Base-by-base conservation (phyloP, 805 yeast species). In the Zygoascus biomembranicola region DNA sequence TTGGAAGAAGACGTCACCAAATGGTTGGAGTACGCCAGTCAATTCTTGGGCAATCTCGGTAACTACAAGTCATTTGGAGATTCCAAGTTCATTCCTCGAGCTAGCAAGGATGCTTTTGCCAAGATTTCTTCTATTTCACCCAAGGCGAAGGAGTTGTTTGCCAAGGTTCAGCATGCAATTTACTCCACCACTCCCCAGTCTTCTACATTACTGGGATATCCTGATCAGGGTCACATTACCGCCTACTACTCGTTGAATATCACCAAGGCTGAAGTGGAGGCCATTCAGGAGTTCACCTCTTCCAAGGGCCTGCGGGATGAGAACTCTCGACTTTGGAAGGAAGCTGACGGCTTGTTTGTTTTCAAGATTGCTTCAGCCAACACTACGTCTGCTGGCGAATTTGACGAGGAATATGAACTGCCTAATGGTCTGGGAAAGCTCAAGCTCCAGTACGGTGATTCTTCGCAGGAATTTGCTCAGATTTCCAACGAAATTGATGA, bases 11-110 rank as follows among this genome's bases (percentile, higher is more conserved):
- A 66, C 8, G 72, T 73, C 16, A 64, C 69, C 43, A 65, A 66
- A 18, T 87, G 85, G 66, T 49, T 68, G 28, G 85, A 82, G 64
- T 83, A 83, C 59, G 77, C 85, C 18, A 76, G 84, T 13, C 86
- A 81, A 65, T 79, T 84, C 59, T 70, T 83, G 58, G 71, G 79
- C 46, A 84, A 83, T 66, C 69, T 88, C 80, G 66, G 85, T 83
- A 32, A 84, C 89, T 43, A 92, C 86, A 71, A 89, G 70, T 84
- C 94, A 0, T 89, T 89, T 67, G 97, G 97, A 59, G 96, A 89
- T 70, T 80, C 80, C 61, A 89, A 89, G 69, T 89, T 89, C 63
- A 76, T 89, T 57, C 97, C 97, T 43, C 71, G 80, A 50, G 62
- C 87, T 42, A 53, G 75, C 0, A 63, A 60, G 32, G 77, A 68